Evolutionary conservation across 1,284 basidiomycete species (phyloP), one percentile per base, ranked within the genome.

Genomic region (Exobasidium cylindrosporum): DNA sequence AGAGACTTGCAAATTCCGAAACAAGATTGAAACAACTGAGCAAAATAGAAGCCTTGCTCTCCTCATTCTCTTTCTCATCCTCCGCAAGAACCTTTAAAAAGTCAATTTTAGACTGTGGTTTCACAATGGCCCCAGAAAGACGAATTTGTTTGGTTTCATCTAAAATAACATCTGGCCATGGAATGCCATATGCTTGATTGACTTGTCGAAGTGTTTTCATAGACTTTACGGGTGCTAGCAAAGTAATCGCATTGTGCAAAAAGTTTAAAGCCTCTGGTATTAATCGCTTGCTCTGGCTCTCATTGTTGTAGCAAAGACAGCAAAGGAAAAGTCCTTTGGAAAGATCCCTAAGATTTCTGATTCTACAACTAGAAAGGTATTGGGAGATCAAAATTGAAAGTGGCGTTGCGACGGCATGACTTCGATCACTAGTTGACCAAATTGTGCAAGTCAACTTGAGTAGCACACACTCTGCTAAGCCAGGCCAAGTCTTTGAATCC

Each of bases 361-460:
- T 85, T 3, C 92, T 87, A 54, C 87, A 85, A 47, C 98, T 85
- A 2, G 88, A 88, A 14, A 99, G 87, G 78, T 97, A 98, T 58
- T 93, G 89, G 0, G 89, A 91, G 83, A 97, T 90, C 53, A 98
- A 85, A 24, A 97, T 81, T 53, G 91, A 86, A 0, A 93, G 85
- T 0, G 94, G 92, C 0, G 91, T 89, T 24, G 91, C 84, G 54
- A 98, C 92, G 0, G 88, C 86, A 79, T 99, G 94, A 61, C 88
- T 89, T 81, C 93, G 86, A 82, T 98, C 96, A 77, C 91, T 95
- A 0, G 94, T 94, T 0, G 94, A 90, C 93, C 93, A 98, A 23
- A 91, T 83, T 3, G 85, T 81, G 2, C 91, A 92, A 57, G 91
- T 85, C 40, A 93, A 80, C 31, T 93, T 87, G 26, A 98, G 83